Percentiles rank a stretch among this genome's conserved stretches.
phyloP scores from a whole-genome alignment of 208 protist species.

The Acanthamoeba royreba region DNA sequence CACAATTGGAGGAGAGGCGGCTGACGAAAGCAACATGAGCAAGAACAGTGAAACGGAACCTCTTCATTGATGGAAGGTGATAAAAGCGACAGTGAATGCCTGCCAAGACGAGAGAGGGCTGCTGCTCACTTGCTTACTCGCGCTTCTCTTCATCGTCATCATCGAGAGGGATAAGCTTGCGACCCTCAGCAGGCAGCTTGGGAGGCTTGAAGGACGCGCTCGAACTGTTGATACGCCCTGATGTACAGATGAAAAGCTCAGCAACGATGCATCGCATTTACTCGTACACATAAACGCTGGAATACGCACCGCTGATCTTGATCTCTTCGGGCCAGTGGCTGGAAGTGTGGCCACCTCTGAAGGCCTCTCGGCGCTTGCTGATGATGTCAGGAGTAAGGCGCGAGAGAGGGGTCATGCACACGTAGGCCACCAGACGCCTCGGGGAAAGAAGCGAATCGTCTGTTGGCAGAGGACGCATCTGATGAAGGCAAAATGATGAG shows the following conservation, averaged over 20 bases:
- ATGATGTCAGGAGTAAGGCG: not conserved
- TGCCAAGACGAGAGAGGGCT: no score
- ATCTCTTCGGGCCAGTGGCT: constrained; percentile 18
- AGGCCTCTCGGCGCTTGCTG: not conserved
- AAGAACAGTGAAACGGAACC: no score
- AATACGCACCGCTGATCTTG: not conserved
- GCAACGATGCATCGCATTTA: not conserved
- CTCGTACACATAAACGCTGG: not conserved
- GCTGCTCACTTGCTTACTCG: no score
- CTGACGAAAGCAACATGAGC: no score
- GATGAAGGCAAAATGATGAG: not conserved
- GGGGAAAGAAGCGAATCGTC: not conserved
- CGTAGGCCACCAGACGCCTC: not conserved
- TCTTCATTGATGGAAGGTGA: no score
- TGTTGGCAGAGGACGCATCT: not conserved
- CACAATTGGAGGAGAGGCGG: no score
- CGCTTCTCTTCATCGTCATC: not conserved
- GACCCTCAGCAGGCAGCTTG: not conserved
- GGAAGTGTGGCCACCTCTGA: not conserved
- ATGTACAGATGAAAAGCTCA: not conserved
- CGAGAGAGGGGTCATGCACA: not conserved
- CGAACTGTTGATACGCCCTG: not conserved
- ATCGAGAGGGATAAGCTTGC: not conserved
- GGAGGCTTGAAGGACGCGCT: not conserved
- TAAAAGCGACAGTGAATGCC: no score